Conservation (phyloP, 2,329 filamentous ascomycete genomes). For the Cyanodermella asteris region DNA sequence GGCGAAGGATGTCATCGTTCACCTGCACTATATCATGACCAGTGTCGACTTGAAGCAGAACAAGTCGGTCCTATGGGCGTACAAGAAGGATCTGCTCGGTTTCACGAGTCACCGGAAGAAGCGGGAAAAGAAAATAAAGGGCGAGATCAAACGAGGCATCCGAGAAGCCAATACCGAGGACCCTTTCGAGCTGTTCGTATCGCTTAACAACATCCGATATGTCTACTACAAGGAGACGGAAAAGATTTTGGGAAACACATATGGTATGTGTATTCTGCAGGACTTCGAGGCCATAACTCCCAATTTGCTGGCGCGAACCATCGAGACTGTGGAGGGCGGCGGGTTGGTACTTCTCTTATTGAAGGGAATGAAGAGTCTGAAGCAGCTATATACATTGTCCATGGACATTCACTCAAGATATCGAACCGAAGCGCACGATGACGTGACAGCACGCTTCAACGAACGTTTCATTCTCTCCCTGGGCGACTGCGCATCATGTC, state of each 20-base stretch:
- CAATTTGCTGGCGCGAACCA: slow-evolving; percentile 82
- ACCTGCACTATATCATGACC: slow-evolving; percentile 83
- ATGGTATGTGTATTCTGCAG: slow-evolving; percentile 93
- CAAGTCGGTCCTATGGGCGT: slow-evolving; percentile 94
- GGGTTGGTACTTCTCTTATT: slow-evolving; percentile 74
- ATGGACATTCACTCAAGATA: slow-evolving; percentile 98
- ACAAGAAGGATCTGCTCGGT: slow-evolving; percentile 90
- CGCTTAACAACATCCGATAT: slow-evolving; percentile 91
- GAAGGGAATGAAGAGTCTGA: slow-evolving; percentile 92
- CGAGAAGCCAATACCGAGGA: slow-evolving; percentile 84
- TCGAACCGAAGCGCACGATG: slow-evolving; percentile 83
- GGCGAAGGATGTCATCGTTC: slow-evolving; percentile 89
- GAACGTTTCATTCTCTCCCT: slow-evolving; percentile 90
- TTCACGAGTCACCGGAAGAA: slow-evolving; percentile 96
- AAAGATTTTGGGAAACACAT: slow-evolving; percentile 94
- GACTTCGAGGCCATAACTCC: slow-evolving; percentile 96
- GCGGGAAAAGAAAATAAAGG: slow-evolving; percentile 94
- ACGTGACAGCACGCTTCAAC: slow-evolving; percentile 91
- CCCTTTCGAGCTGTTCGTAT: slow-evolving; percentile 92
- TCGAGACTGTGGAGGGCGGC: slow-evolving; percentile 94
- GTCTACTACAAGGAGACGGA: slow-evolving; percentile 99
- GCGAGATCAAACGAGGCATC: slow-evolving; percentile 86
- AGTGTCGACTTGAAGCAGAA: slow-evolving; percentile 79
- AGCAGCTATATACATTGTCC: slow-evolving; percentile 85
- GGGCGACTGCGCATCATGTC: slow-evolving; percentile 80